Base-by-base conservation (phyloP, 1,139 yeast genomes). In the Candida sanyaensis region DNA sequence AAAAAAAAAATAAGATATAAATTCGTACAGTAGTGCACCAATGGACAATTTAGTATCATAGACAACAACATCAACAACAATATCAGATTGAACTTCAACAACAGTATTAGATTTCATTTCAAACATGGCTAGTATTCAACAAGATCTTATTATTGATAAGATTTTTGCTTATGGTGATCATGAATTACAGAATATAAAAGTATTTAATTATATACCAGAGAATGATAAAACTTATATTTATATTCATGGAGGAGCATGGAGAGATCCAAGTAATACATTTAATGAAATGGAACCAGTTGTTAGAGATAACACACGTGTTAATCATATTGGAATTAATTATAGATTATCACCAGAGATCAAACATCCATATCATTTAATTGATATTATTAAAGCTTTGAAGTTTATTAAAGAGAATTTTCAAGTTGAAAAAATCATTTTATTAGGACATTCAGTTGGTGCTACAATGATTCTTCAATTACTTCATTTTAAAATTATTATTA, bases 211-310 rank as follows among this genome's bases (percentile, higher is more conserved):
- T 36, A 48, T 41, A 2, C 54, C 53, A 38, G 42, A n/a, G n/a
- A 57, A 58, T 41, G 47, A 30, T 4, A 48, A 50, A 10, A 56
- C 66, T 2, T 58, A 75, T 3, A 66, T 89, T 1, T 83, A 81
- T 54, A 77, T 90, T 34, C 96, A 90, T 62, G 96, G 96, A 0
- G 97, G 97, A 0, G 96, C 93, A 0, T 90, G 96, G 96, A 70
- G 88, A 54, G 96, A 88, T 59, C 82, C 84, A 0, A 62, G 55
- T 2, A 84, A 86, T 60, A 81, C 88, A 0, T 77, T 64, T 43
- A 66, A 73, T 41, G 95, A 87, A 59, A 83, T 81, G 49, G 68
- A 69, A 13, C 58, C 59, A 4, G 58, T 86, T 26, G 62, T 73
- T 2, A 27, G 29, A 29, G 7, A 23, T 7, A 29, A 37, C 26